Evolutionary conservation across 2,329 filamentous ascomycete species (phyloP), one percentile per base, ranked within the genome.

Genomic region (Periconia sp.): DNA sequence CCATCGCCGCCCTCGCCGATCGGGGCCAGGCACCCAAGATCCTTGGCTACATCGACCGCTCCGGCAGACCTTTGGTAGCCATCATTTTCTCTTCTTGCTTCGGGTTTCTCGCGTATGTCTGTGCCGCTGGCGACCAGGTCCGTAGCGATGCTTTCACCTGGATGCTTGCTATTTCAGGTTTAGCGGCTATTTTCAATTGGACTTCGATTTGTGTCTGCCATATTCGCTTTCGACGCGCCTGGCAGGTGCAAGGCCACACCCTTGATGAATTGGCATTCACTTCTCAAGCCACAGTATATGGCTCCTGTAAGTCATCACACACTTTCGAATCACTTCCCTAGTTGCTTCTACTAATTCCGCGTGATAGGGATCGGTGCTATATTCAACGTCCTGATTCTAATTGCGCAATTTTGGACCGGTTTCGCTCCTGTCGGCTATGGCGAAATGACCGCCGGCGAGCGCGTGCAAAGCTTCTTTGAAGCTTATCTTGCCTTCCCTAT

Each of bases 321-420:
- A n/a, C n/a, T n/a, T n/a, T n/a, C n/a, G n/a, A n/a, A n/a, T n/a
- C n/a, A n/a, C n/a, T n/a, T n/a, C n/a, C n/a, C n/a, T n/a, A n/a
- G n/a, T n/a, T n/a, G n/a, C n/a, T n/a, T n/a, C n/a, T n/a, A n/a
- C n/a, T n/a, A n/a, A n/a, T n/a, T n/a, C n/a, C n/a, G n/a, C n/a
- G n/a, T n/a, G n/a, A n/a, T n/a, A n/a, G n/a, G n/a, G n/a, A 49
- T 91, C 16, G 91, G 91, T 12, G 77, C 95, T 37, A 56, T 76
- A 28, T 82, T 94, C 65, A 95, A 95, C 70, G 47, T 79, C 19
- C 70, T 91, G 28, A 83, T 95, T 22, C 77, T 96, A 12, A 65
- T 86, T 33, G 88, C 88, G 4, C 90, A 95, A 68, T 91, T 95
- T 74, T 95, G 89, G 88, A 85, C 87, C 32, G 89, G 87, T 16